Percentiles rank a stretch among this genome's conserved stretches.
Evolutionary conservation across 441 rosid genomes (phyloP).

Genomic region (Brassica hybrid): DNA sequence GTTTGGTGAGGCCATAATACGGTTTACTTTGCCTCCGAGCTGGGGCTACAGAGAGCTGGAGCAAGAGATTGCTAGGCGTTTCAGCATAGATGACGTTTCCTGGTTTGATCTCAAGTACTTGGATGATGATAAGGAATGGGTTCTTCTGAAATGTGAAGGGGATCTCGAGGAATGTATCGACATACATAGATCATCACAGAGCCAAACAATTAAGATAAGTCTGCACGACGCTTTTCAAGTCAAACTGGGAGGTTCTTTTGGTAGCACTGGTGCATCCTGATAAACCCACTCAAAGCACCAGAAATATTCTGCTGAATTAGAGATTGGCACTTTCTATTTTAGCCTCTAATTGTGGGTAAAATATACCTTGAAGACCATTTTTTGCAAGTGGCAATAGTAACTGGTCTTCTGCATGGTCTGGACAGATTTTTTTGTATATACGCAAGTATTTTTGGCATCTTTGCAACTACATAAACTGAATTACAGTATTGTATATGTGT

Average conservation of each 20-base stretch:
- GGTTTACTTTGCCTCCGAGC: conserved; percentile 68
- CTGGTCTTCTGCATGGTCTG: conserved; percentile 23
- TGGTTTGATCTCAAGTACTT: conserved; percentile 71
- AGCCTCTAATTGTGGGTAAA: background rate
- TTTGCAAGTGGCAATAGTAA: conserved; percentile 28
- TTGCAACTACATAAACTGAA: background rate
- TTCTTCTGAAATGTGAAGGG: conserved; percentile 86
- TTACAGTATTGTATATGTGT: background rate
- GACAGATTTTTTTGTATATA: conserved; percentile 26
- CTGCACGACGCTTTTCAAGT: conserved; percentile 51
- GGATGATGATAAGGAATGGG: too few species aligned
- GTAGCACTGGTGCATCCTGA: conserved; percentile 40
- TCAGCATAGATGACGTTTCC: conserved; percentile 53
- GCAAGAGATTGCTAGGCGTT: conserved; percentile 70
- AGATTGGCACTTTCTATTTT: conserved; percentile 23
- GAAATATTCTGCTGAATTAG: conserved; percentile 24
- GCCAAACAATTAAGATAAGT: conserved; percentile 63
- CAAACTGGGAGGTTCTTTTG: conserved; percentile 42
- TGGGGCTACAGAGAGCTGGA: conserved; percentile 65
- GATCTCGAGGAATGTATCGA: conserved; percentile 94
- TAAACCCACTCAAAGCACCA: conserved; percentile 19
- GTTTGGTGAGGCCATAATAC: conserved; percentile 35
- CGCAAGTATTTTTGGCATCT: conserved; percentile 2
- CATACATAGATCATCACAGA: conserved; percentile 54
- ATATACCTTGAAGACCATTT: conserved; percentile 31